Evolutionary conservation across 129 eudicot species (phyloP).

Genomic region (Sambucus nigra): DNA sequence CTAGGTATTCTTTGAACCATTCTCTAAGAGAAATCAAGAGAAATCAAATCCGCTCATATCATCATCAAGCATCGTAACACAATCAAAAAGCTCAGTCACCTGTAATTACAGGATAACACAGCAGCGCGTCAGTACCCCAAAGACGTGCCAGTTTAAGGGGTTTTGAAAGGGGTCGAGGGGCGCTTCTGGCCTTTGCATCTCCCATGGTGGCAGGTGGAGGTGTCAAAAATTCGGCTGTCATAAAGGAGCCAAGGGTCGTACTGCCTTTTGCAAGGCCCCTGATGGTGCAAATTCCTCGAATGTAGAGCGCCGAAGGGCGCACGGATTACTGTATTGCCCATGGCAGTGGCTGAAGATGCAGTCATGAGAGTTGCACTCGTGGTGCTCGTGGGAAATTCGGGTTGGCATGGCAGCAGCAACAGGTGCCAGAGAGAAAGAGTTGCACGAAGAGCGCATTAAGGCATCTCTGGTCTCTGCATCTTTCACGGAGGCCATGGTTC

Average conservation of each 20-base stretch:
- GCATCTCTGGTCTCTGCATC: conserved; percentile 88
- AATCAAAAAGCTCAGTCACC: conserved; percentile 71
- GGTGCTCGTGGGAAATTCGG: conserved; percentile 92
- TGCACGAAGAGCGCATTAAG: conserved; percentile 95
- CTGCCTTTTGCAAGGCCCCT: conserved; percentile 95
- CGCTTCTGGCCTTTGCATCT: conserved; percentile 93
- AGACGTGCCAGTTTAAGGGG: conserved; percentile 70
- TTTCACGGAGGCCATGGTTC: conserved; percentile 97
- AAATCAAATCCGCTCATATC: conserved; percentile 12
- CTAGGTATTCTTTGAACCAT: conserved; percentile 24
- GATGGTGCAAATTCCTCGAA: conserved; percentile 91
- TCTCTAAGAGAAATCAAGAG: conserved; percentile 15
- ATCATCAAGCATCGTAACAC: conserved; percentile 41
- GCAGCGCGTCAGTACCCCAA: conserved; percentile 58
- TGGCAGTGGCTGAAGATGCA: conserved; percentile 93
- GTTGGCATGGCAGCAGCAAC: conserved; percentile 95
- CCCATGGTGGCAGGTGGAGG: conserved; percentile 99
- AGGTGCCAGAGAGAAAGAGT: conserved; percentile 76
- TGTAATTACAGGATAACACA: conserved; percentile 72
- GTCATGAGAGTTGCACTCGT: conserved; percentile 67
- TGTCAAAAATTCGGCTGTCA: conserved; percentile 87
- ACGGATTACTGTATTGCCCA: conserved; percentile 95
- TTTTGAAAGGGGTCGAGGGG: conserved; percentile 94
- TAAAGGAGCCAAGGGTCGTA: conserved; percentile 96
- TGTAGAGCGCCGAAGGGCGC: conserved; percentile 97